Base-by-base conservation (phyloP, 2,329 filamentous ascomycete species). In the Sordariomycetes sp. region DNA sequence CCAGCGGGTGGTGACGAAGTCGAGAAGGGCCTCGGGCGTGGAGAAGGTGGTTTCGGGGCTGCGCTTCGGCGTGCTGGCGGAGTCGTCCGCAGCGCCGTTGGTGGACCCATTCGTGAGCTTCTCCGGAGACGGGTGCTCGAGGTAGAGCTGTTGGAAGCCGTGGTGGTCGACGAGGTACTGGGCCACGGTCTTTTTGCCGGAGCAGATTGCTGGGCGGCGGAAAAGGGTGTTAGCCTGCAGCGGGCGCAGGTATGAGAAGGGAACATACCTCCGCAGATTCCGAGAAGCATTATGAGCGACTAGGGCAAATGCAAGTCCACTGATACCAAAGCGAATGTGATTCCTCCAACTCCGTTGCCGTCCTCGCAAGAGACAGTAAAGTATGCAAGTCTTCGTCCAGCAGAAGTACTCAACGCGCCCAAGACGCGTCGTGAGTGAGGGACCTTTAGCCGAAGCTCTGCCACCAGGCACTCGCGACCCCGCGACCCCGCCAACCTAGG, bases 181-280 rank as follows among this genome's bases (percentile, higher is more conserved):
- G 59, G 91, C 91, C 63, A 97, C 89, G 11, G 90, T 90, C 69
- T 85, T 86, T 76, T 97, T 97, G 67, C 94, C 94, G 54, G 93
- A 86, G 75, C 92, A 97, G 66, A 97, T 93, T 67, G 89, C 92
- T 94, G 40, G 40, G 18, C 7, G 40, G 37, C 3, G 43, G 43
- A 22, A n/a, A n/a, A 22, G 18, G 46, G 22, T 11, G 46, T 50
- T 50, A 50, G n/a, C 14, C 20, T 67, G 57, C 24, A 35, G 40
- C 57, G 28, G 20, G 34, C 55, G 54, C 63, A 43, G 59, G 62
- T 62, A 60, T 57, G 54, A 61, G 50, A 58, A 48, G 43, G 34
- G 53, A 24, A 62, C 72, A 68, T 77, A 87, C 86, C 85, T 67
- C 87, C 87, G 66, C 88, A 91, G 60, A 92, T 79, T 58, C 88